Evolutionary conservation across 352 stramenopile genomes (phyloP).

Genomic region (Globisporangium emineosum): DNA sequence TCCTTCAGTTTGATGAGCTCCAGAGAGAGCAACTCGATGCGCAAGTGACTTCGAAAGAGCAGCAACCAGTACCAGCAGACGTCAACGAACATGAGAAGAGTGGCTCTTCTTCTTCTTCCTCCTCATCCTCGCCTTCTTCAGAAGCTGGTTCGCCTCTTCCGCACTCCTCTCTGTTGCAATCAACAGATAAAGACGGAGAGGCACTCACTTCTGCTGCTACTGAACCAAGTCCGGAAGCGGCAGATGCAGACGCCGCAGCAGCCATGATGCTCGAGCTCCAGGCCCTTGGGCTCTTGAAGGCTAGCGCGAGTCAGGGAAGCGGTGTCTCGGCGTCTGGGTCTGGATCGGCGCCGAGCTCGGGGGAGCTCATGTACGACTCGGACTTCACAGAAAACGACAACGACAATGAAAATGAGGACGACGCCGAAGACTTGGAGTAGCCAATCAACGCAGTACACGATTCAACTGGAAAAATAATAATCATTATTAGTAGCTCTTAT

Average conservation of each 20-base stretch:
- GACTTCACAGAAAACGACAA: slow-evolving; percentile 25
- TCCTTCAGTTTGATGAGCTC: slow-evolving; percentile 25
- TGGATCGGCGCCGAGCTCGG: not conserved
- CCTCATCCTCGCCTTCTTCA: slow-evolving; percentile 1
- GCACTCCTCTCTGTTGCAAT: not conserved
- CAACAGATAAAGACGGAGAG: not conserved
- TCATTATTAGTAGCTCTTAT: not conserved
- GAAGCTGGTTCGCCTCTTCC: not conserved
- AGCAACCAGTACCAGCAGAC: not conserved
- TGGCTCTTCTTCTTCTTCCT: not conserved
- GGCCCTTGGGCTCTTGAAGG: not conserved
- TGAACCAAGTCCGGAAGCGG: not conserved
- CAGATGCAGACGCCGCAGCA: not conserved
- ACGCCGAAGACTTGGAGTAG: not conserved
- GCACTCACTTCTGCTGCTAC: not conserved
- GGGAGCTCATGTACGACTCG: slow-evolving; percentile 22
- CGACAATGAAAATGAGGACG: not conserved
- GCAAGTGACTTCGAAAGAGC: not conserved
- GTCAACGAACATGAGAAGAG: not conserved
- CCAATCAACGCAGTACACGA: not conserved
- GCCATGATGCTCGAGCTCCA: not conserved
- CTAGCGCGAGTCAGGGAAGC: not conserved
- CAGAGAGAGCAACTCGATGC: not conserved
- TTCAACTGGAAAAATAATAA: not conserved
- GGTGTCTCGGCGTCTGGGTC: not conserved